phyloP scores from a whole-genome alignment of 2,329 filamentous ascomycete genomes.

The Colletotrichum aenigma region DNA sequence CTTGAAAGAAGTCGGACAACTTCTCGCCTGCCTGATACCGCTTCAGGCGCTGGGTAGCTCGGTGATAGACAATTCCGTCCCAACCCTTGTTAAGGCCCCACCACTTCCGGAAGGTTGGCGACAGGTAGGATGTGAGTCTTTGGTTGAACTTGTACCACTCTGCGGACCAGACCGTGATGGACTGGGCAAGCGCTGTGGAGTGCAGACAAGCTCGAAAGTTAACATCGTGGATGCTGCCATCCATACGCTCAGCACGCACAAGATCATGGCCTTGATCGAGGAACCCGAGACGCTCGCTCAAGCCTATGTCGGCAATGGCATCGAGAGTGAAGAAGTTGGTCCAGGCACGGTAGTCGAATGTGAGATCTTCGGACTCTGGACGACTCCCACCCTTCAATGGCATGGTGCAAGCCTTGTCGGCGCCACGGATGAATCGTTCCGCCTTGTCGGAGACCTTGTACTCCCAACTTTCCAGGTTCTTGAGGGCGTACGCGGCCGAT shows the following conservation, averaged over 20 bases:
- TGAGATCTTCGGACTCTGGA: conserved; percentile 42
- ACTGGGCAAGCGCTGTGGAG: conserved; percentile 53
- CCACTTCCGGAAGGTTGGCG: neutral
- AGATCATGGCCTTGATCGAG: conserved; percentile 53
- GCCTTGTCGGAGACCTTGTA: conserved; percentile 59
- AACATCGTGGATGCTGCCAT: conserved; percentile 49
- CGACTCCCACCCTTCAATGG: conserved; percentile 31
- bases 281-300: conserved; percentile 54
- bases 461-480: conserved; percentile 59
- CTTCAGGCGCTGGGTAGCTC: conserved; percentile 19
- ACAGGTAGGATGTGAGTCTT: conserved; percentile 25
- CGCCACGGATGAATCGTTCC: conserved; percentile 43
- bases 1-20: conserved; percentile 62
- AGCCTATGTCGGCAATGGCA: conserved; percentile 60
- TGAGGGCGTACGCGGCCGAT: conserved; percentile 54
- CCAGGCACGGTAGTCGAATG: conserved; percentile 54
- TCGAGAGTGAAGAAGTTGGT: conserved; percentile 61
- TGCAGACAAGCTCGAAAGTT: conserved; percentile 57
- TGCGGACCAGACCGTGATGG: conserved; percentile 53
- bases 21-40: conserved; percentile 56
- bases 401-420: conserved; percentile 44
- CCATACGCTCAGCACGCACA: conserved; percentile 43
- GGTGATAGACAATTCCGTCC: conserved; percentile 35
- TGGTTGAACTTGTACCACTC: conserved; percentile 53
- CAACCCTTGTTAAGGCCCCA: conserved; percentile 38